Evolutionary conservation across 768 basidiomycete genomes (phyloP), one percentile per base, ranked within the genome.

Genomic region (Saitozyma podzolica): DNA sequence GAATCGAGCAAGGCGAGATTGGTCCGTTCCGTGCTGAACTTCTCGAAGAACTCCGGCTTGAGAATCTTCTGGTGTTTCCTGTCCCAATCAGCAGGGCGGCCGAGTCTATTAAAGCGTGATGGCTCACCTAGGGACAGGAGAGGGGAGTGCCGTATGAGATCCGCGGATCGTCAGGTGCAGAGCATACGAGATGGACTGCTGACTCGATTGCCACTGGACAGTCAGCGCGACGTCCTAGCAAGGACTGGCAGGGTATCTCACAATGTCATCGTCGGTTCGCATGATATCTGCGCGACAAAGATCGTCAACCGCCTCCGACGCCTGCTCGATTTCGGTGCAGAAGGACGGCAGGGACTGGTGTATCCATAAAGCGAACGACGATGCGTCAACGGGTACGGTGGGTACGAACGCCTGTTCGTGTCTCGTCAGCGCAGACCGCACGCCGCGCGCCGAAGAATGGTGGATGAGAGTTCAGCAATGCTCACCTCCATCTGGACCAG

Each of bases 331-430:
- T 43, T 88, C 85, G 48, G 84, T 81, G 73, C 90, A 93, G 73
- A 91, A 98, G 59, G 88, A 87, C 0, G 88, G 84, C 68, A 94
- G 92, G 74, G 96, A 98, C 78, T 98, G 93, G 68, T 99, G 96
- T 9, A 94, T 83, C 75, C 97, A 99, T 8, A 95, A 79, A 3
- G 88, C 88, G 65, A 93, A 89, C 1, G 97, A 82, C 1, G 90
- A 91, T 0, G 91, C 87, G 79, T 99, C 96, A 58, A 98, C 88
- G 0, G 95, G 92, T 0, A 77, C 66, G 0, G 78, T 72, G 0
- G 70, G 68, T 6, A 69, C 53, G 53, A 76, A 74, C 9, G 56
- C n/a, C 74, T 75, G 45, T 9, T 16, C 14, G 29, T 1, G 29
- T 5, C 5, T 29, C 10, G 41, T 66, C 58, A 71, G 58, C 61